Conservation (phyloP, 495 filamentous ascomycete species). For the Poronia punctata region DNA sequence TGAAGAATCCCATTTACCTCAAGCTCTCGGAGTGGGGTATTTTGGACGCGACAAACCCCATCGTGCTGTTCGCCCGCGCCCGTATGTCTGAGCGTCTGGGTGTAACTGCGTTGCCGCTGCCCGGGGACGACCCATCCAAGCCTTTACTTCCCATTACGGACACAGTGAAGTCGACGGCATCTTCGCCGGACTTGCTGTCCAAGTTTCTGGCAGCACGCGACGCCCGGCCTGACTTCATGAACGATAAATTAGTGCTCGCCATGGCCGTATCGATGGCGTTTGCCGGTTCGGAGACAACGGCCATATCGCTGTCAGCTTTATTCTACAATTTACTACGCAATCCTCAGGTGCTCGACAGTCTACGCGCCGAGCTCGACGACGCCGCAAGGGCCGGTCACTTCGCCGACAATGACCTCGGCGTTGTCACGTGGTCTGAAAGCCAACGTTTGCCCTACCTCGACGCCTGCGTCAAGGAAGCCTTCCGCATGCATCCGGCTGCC, state of each 20-base stretch:
- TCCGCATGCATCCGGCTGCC: constrained; percentile 58
- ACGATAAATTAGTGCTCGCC: constrained; percentile 53
- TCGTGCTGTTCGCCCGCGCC: constrained; percentile 52
- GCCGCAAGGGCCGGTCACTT: constrained; percentile 42
- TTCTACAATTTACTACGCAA: constrained; percentile 60
- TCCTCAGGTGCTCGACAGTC: constrained; percentile 33
- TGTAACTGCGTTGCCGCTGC: constrained; percentile 16
- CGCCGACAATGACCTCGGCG: constrained; percentile 42
- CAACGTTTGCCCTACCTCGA: constrained; percentile 57
- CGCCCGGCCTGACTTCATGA: constrained; percentile 60
- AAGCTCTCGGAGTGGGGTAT: constrained; percentile 41
- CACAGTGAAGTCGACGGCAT: constrained; percentile 38
- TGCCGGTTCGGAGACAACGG: constrained; percentile 56
- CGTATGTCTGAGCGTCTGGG: constrained; percentile 48
- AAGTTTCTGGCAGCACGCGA: constrained; percentile 55
- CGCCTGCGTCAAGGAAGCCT: constrained; percentile 61
- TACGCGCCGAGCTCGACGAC: constrained; percentile 49
- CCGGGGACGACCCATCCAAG: constrained; percentile 24
- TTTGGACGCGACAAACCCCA: constrained; percentile 52
- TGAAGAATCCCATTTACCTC: constrained; percentile 55
- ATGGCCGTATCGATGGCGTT: constrained; percentile 62
- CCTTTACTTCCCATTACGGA: constrained; percentile 30
- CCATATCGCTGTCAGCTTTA: constrained; percentile 53
- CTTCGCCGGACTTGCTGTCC: constrained; percentile 51
- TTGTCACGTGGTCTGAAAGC: constrained; percentile 54